Conservation (phyloP, 176 grass and related monocot genomes). For the Neostapfia colusana region DNA sequence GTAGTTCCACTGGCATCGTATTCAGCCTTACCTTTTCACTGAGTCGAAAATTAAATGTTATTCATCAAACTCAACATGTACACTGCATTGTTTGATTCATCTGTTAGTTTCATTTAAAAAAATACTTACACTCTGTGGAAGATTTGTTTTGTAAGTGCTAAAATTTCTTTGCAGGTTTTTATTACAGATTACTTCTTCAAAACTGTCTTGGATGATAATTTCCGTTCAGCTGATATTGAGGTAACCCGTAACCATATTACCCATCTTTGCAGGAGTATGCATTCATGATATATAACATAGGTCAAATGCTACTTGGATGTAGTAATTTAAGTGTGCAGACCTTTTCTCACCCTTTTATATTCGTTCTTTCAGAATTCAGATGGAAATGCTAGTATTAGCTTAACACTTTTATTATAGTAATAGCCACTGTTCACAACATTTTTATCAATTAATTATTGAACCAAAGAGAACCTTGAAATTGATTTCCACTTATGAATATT, state of each 20-base stretch:
- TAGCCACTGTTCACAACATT: background rate
- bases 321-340: background rate
- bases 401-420: background rate
- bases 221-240: conserved; percentile 78
- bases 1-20: background rate
- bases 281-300: conserved; percentile 11
- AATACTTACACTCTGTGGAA: background rate
- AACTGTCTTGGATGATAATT: conserved; percentile 72
- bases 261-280: conserved; percentile 1
- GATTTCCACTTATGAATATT: background rate
- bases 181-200: conserved; percentile 98
- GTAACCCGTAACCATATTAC: conserved; percentile 33
- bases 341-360: conserved; percentile 3
- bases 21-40: background rate
- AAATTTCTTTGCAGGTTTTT: conserved; percentile 64
- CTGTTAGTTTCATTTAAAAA: background rate
- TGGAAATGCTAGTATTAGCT: conserved; percentile 1
- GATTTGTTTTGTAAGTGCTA: conserved; percentile 1
- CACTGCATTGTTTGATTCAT: background rate
- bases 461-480: background rate
- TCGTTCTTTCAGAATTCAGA: background rate
- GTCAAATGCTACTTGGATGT: background rate
- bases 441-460: conserved; percentile 3
- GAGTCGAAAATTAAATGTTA: background rate
- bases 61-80: background rate